Conservation (phyloP, 2,329 filamentous ascomycete species). For the Xylaria sp. region DNA sequence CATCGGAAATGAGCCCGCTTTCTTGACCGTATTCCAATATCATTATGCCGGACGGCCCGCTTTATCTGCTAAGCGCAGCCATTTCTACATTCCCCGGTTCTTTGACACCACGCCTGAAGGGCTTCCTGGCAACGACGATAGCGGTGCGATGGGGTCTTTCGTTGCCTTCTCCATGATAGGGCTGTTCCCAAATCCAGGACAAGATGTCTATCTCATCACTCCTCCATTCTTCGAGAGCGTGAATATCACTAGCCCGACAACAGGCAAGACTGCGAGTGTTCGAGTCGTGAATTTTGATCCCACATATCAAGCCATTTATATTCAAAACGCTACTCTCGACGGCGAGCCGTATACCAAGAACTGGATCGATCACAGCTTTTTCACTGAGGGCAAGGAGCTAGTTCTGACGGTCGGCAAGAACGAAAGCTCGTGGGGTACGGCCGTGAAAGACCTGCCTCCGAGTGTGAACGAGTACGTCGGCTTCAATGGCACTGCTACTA, state of each 20-base stretch:
- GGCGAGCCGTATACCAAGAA: constrained; percentile 70
- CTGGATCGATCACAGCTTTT: constrained; percentile 77
- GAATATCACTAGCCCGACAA: constrained; percentile 66
- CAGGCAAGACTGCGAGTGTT: constrained; percentile 69
- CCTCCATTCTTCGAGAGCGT: constrained; percentile 74
- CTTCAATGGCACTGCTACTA: constrained; percentile 40
- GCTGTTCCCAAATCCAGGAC: constrained; percentile 74
- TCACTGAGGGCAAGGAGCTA: constrained; percentile 70
- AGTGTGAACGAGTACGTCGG: constrained; percentile 59
- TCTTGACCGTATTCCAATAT: constrained; percentile 68
- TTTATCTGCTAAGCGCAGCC: constrained; percentile 63
- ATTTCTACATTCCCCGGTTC: constrained; percentile 72
- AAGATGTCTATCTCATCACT: constrained; percentile 77
- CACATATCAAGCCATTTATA: constrained; percentile 67
- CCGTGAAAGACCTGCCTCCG: constrained; percentile 69
- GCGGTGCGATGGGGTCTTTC: constrained; percentile 76
- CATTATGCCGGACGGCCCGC: constrained; percentile 75
- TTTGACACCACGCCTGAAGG: constrained; percentile 70
- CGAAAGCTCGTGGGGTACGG: constrained; percentile 74
- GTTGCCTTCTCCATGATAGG: constrained; percentile 75
- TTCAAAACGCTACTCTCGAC: constrained; percentile 73
- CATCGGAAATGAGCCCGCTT: constrained; percentile 68
- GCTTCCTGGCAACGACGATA: constrained; percentile 77
- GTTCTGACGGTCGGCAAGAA: constrained; percentile 69
- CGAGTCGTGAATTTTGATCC: constrained; percentile 72